Evolutionary conservation across 1,139 yeast species (phyloP).

Genomic region (Geotrichum reessii): DNA sequence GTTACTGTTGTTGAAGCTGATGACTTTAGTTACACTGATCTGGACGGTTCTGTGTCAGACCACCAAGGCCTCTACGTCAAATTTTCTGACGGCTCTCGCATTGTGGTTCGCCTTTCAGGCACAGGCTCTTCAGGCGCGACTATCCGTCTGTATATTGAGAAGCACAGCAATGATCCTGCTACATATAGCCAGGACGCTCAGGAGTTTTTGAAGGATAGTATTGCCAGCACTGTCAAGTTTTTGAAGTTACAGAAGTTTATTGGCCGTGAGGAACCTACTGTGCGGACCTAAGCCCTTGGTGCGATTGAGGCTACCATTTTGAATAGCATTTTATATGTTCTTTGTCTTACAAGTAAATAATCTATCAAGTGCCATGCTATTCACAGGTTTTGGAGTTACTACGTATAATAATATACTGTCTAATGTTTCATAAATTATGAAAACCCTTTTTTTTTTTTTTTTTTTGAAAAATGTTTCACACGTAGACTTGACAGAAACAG

Average conservation of each 20-base stretch:
- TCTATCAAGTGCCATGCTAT: no score
- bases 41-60: constrained; percentile 86
- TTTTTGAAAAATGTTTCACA: no score
- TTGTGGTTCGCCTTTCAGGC: constrained; percentile 89
- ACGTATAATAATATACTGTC: background rate
- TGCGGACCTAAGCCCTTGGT: constrained; percentile 50
- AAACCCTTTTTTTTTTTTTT: background rate
- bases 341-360: no score
- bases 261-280: constrained; percentile 86
- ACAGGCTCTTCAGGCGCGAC: constrained; percentile 99
- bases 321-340: background rate
- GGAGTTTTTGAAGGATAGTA: constrained; percentile 58
- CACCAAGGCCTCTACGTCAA: constrained; percentile 90
- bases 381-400: no score
- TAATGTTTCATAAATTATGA: background rate
- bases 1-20: constrained; percentile 68
- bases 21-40: constrained; percentile 87
- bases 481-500: background rate
- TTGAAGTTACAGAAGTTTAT: constrained; percentile 67
- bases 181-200: constrained; percentile 55
- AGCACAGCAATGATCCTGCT: constrained; percentile 59
- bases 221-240: constrained; percentile 58
- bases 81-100: constrained; percentile 74
- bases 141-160: constrained; percentile 85
- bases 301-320: background rate